These are phyloP conservation scores for Ophiostoma himal-ulmi DNA, from an alignment of 2,329 filamentous ascomycete genomes.

Conservation along the genomic window DNA sequence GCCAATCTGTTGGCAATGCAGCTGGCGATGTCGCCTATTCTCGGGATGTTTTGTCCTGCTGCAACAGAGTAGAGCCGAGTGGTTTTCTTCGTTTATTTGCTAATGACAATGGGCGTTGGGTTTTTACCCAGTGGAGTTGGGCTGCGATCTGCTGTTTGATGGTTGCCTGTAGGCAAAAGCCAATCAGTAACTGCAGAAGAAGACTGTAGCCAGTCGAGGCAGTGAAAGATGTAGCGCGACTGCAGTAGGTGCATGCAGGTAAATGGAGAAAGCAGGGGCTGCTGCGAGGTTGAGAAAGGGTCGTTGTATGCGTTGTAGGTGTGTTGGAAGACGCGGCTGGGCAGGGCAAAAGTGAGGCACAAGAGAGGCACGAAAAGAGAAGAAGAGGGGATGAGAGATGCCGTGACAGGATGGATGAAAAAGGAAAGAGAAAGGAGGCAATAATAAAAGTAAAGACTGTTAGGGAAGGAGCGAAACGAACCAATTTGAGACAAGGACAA, in stretches of 20 bases:
- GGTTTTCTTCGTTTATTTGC: not conserved
- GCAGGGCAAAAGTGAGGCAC: not conserved
- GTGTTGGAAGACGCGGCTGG: slow-evolving; percentile 1
- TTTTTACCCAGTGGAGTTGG: slow-evolving; percentile 16
- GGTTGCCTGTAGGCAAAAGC: slow-evolving; percentile 17
- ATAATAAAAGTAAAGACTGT: not conserved
- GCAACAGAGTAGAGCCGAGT: not conserved
- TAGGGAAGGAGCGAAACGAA: not conserved
- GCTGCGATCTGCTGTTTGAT: slow-evolving; percentile 15
- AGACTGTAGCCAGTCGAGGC: no score
- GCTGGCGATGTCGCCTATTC: not conserved
- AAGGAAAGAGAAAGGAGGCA: not conserved
- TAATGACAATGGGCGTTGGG: not conserved
- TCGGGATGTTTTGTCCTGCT: not conserved
- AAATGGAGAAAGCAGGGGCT: slow-evolving; percentile 24
- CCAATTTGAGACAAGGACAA: not conserved
- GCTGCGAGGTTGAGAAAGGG: not conserved
- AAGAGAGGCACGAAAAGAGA: slow-evolving; percentile 2
- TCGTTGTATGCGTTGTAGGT: not conserved
- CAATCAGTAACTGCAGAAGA: not conserved
- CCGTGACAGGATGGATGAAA: slow-evolving; percentile 14
- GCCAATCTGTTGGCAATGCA: slow-evolving; percentile 10
- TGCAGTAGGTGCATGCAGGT: slow-evolving; percentile 25
- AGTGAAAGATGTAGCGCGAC: slow-evolving; percentile 2
- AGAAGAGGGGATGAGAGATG: slow-evolving; percentile 10